These are phyloP conservation scores for Blumeria graminis DNA, from an alignment of 2,329 filamentous ascomycete genomes.

Conservation along the genomic window DNA sequence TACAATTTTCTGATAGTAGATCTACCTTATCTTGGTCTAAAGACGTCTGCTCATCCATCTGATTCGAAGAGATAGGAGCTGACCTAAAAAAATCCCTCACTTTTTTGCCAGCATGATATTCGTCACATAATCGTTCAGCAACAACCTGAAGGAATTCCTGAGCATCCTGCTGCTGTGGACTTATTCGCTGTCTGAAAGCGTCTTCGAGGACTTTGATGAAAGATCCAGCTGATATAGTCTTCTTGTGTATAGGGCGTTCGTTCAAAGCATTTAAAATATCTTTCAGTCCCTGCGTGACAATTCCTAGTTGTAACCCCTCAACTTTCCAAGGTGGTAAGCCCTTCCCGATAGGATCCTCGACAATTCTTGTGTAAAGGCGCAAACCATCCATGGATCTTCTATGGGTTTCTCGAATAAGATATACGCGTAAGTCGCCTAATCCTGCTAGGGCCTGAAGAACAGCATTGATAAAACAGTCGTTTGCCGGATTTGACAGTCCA, in stretches of 20 bases:
- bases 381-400: constrained; percentile 56
- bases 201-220: constrained; percentile 68
- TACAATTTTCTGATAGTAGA: neutral
- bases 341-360: constrained; percentile 22
- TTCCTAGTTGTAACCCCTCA: constrained; percentile 48
- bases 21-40: neutral
- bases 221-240: constrained; percentile 68
- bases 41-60: constrained; percentile 1
- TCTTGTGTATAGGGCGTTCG: constrained; percentile 77
- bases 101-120: constrained; percentile 66
- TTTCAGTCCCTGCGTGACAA: constrained; percentile 72
- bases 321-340: constrained; percentile 33
- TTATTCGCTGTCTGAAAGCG: constrained; percentile 77
- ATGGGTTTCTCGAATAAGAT: constrained; percentile 79
- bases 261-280: constrained; percentile 82
- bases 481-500: constrained; percentile 71
- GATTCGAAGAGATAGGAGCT: constrained; percentile 3
- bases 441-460: constrained; percentile 84
- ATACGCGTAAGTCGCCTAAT: constrained; percentile 66
- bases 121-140: constrained; percentile 74
- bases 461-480: constrained; percentile 94
- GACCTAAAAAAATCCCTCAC: constrained; percentile 35
- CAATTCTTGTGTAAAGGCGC: constrained; percentile 45
- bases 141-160: constrained; percentile 94
- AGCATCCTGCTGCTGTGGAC: constrained; percentile 85